Evolutionary conservation across 495 filamentous ascomycete species (phyloP).

Genomic region (Collariella sp.): DNA sequence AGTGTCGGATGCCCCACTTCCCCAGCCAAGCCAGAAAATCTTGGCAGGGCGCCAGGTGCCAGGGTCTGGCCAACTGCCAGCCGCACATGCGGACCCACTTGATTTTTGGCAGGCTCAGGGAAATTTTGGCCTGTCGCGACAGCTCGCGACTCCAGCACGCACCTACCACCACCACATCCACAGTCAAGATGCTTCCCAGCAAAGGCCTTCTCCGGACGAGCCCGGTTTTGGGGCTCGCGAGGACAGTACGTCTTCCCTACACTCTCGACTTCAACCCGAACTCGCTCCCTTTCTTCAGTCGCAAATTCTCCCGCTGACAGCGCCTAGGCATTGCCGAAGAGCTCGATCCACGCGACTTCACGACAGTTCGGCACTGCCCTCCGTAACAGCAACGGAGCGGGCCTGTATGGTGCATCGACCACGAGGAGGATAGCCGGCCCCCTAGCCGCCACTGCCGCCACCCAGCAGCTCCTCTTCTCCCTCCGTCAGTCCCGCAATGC

Average conservation of each 20-base stretch:
- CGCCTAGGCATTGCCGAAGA: slow-evolving; percentile 9
- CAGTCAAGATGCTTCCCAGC: slow-evolving; percentile 43
- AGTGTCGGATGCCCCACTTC: not conserved
- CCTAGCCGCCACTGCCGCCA: slow-evolving; percentile 4
- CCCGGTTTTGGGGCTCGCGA: slow-evolving; percentile 35
- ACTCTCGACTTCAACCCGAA: not conserved
- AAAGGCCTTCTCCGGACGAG: slow-evolving; percentile 41
- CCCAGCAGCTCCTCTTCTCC: slow-evolving; percentile 11
- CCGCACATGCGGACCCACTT: not conserved
- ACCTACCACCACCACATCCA: slow-evolving; percentile 1
- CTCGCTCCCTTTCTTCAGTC: not conserved
- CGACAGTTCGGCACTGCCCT: slow-evolving; percentile 28
- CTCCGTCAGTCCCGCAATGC: slow-evolving; percentile 25
- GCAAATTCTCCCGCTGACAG: not conserved
- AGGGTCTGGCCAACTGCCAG: not conserved
- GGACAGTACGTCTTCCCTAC: slow-evolving; percentile 16
- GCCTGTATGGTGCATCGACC: slow-evolving; percentile 2
- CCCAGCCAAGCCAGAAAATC: not conserved
- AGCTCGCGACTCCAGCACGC: not conserved
- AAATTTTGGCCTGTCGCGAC: slow-evolving; percentile 6
- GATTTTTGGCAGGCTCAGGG: not conserved
- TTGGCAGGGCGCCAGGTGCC: not conserved
- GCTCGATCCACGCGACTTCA: slow-evolving; percentile 8
- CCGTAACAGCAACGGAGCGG: slow-evolving; percentile 6
- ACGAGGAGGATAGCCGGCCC: slow-evolving; percentile 18